phyloP scores from a whole-genome alignment of 2,329 filamentous ascomycete genomes.

The Aspergillus sp. region DNA sequence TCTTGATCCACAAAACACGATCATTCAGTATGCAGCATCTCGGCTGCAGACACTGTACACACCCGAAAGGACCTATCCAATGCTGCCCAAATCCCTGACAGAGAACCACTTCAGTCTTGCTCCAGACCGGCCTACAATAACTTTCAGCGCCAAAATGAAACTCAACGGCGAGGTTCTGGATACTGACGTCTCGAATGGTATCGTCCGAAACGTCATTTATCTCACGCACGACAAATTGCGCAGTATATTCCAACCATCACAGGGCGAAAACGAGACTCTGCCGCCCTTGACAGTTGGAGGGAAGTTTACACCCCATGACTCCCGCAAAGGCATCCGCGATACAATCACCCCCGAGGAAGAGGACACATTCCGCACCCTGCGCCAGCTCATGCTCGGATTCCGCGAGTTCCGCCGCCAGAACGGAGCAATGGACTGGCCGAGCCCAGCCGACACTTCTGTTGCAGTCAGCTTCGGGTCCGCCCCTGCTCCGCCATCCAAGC shows the following conservation, averaged over 20 bases:
- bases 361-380: constrained; percentile 39
- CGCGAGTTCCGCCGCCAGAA: constrained; percentile 41
- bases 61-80: constrained; percentile 60
- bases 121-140: constrained; percentile 60
- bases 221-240: constrained; percentile 53
- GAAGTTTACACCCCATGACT: constrained; percentile 25
- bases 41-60: constrained; percentile 59
- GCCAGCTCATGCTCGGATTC: constrained; percentile 46
- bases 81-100: constrained; percentile 58
- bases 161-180: constrained; percentile 58
- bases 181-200: constrained; percentile 58
- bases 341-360: constrained; percentile 40
- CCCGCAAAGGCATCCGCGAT: constrained; percentile 30
- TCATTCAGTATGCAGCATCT: constrained; percentile 60
- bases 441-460: constrained; percentile 24
- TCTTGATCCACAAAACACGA: constrained; percentile 54
- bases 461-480: constrained; percentile 32
- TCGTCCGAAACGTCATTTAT: constrained; percentile 58
- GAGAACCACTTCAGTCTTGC: constrained; percentile 59
- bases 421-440: constrained; percentile 44
- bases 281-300: constrained; percentile 39
- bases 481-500: constrained; percentile 32
- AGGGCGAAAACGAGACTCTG: constrained; percentile 16
- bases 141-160: constrained; percentile 63
- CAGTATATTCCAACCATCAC: constrained; percentile 40